Evolutionary conservation across 257 asterid genomes (phyloP).

Genomic region (Nemophila menziesii): DNA sequence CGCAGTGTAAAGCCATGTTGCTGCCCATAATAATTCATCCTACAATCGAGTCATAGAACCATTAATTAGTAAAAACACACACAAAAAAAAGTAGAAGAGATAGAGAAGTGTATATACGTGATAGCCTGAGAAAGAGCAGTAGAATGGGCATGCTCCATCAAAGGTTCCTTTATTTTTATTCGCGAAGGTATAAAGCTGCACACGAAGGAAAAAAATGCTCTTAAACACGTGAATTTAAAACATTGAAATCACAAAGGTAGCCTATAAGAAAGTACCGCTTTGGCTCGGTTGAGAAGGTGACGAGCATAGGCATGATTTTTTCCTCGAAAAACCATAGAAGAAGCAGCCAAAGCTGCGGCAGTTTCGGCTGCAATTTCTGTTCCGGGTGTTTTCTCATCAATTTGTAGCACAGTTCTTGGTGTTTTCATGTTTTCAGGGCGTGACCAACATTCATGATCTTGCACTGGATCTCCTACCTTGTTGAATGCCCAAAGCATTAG

Average conservation of each 20-base stretch:
- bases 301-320: constrained; percentile 32
- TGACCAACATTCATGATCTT: constrained; percentile 70
- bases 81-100: background rate
- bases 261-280: constrained; percentile 17
- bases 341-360: constrained; percentile 63
- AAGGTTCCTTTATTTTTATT: constrained; percentile 51
- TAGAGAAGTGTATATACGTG: constrained; percentile 32
- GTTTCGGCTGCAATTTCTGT: constrained; percentile 82
- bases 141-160: constrained; percentile 90
- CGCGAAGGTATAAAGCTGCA: constrained; percentile 57
- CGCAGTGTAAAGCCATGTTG: constrained; percentile 71
- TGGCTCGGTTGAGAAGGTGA: constrained; percentile 32
- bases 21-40: constrained; percentile 93
- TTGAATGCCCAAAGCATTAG: background rate
- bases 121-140: constrained; percentile 76
- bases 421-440: constrained; percentile 73
- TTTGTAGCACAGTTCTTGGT: constrained; percentile 41
- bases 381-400: constrained; percentile 47
- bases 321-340: constrained; percentile 38
- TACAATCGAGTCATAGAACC: constrained; percentile 12
- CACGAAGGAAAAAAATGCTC: constrained; percentile 1
- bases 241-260: background rate
- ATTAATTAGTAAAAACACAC: background rate
- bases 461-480: constrained; percentile 73
- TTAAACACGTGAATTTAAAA: no score